Base-by-base conservation (phyloP, 371 early-diverging fungal species). In the Syncephalastrum racemosum region DNA sequence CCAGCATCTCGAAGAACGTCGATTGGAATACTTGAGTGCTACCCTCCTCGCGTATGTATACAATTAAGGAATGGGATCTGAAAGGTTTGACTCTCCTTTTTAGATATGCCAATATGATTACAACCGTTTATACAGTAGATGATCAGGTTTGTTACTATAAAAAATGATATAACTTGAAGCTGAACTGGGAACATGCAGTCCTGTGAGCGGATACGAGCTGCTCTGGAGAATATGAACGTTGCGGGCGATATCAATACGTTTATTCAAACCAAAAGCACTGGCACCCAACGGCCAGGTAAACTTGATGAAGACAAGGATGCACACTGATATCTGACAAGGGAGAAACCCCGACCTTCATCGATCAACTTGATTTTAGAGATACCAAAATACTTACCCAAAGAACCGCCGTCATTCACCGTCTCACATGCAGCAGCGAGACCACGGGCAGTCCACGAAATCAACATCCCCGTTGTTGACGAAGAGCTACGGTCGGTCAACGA, bases 101-200 rank as follows among this genome's bases (percentile, higher is more conserved):
- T 44, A 63, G 63, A 15, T 66, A 66, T 52, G 59, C 67, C 18
- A 62, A 66, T 19, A 66, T 66, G 67, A 58, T 66, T 50, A 55
- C 67, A 15, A 66, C 50, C 20, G 62, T 62, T 2, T 62, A 62
- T 56, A 59, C 59, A 27, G 47, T 62, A 22, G 62, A 62, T 46
- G 67, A 66, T 44, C 67, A 66, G 53, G 66, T 66, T 58, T 52
- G 25, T 45, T 10, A 10, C 14, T 0, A 10, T n/a, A 45, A 45
- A 7, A 14, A 3, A 31, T 16, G n/a, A 15, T 1, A 2, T 8
- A 15, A 15, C 12, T 16, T 3, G 15, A 19, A n/a, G 46, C 14
- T 25, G 14, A 54, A 6, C 7, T 53, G 5, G 1, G n/a, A 22
- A 24, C 0, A 18, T 4, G 13, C 22, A 58, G 64, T 49, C 64